Base-by-base conservation (phyloP, 495 filamentous ascomycete genomes). In the Penicillium ucsense region DNA sequence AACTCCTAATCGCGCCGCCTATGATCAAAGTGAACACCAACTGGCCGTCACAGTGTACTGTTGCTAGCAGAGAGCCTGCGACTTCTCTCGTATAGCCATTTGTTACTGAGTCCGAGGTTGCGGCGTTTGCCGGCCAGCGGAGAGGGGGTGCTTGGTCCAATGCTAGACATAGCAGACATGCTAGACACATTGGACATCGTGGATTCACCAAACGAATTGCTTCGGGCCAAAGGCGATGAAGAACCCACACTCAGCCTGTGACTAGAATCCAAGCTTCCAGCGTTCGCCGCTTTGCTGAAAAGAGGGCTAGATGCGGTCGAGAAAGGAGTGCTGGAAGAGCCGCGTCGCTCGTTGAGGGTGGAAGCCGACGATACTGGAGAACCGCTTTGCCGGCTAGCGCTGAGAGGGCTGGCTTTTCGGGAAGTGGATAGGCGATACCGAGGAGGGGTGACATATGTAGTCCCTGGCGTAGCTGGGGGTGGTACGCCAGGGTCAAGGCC, bases 51-150 rank as follows among this genome's bases (percentile, higher is more conserved):
- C 48, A 67, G 53, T 41, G 63, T 51, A 5, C 66, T 63, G 37
- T 70, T 71, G 53, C 71, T 71, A 2, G 67, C 62, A 5, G 71
- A 74, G 35, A 71, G 56, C 33, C 71, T 56, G 31, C 71, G 56
- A 41, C 67, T 70, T 62, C 82, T 83, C 64, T 98, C 87, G 66
- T 94, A 98, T 36, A 95, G 65, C 91, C 90, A 98, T 67, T 85
- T 88, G 64, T 79, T 95, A 54, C 86, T 95, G 54, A 95, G 59
- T 8, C 77, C 75, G 35, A 96, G 73, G 44, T 76, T 85, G 29
- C 78, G 78, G 34, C 83, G 75, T 65, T 84, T 88, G 27, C 78
- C 78, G 2, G 54, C 60, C 10, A 72, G 59, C 5, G 81, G 76
- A 37, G 82, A 88, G 39, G 81, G 86, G 5, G 83, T 86, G 41